Conservation (phyloP, 495 filamentous ascomycete species). For the Penicillium turbatum region DNA sequence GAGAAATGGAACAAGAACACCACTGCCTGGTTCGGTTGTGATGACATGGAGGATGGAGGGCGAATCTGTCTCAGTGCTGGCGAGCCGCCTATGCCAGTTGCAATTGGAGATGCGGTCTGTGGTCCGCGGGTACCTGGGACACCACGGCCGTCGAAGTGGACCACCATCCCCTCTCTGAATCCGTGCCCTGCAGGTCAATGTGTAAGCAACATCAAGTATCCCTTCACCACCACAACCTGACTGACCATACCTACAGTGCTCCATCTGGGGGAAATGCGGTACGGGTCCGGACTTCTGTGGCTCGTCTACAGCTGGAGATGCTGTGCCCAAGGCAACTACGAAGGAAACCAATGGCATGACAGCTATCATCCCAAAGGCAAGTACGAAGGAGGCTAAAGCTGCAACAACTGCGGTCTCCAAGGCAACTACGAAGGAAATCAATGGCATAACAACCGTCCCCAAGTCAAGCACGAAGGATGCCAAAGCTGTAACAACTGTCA, state of each 20-base stretch:
- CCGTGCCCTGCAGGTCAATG: slow-evolving; percentile 15
- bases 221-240: no score
- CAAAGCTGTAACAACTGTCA: no score
- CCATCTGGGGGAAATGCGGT: slow-evolving; percentile 3
- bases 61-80: slow-evolving; percentile 13
- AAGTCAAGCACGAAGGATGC: no score
- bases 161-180: slow-evolving; percentile 9
- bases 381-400: no score
- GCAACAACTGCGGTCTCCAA: no score
- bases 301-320: neutral
- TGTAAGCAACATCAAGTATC: slow-evolving; percentile 4
- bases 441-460: no score
- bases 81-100: slow-evolving; percentile 16
- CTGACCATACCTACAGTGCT: slow-evolving; percentile 6
- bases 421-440: no score
- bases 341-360: no score
- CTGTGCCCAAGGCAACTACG: no score
- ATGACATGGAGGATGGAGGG: slow-evolving; percentile 1
- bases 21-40: slow-evolving; percentile 15
- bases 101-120: slow-evolving; percentile 12
- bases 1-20: slow-evolving; percentile 11
- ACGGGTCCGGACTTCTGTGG: slow-evolving; percentile 10
- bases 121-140: slow-evolving; percentile 21
- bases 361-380: no score
- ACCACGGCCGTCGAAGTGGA: slow-evolving; percentile 2